These are phyloP conservation scores for Aspergillus sp. DNA, from an alignment of 2,329 filamentous ascomycete genomes.

Conservation along the genomic window DNA sequence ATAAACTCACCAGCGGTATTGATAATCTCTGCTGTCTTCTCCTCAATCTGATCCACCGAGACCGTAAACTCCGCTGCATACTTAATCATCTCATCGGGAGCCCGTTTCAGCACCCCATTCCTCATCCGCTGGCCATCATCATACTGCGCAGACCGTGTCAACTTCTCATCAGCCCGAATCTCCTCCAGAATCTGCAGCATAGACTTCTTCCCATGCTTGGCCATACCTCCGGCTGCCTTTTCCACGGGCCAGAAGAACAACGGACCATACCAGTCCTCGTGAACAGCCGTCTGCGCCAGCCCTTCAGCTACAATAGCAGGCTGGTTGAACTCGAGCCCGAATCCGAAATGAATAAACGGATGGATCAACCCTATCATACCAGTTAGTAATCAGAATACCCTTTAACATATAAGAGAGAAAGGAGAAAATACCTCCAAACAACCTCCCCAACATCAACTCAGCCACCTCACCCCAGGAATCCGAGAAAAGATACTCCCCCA, in stretches of 20 bases:
- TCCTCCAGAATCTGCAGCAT: constrained; percentile 65
- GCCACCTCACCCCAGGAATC: constrained; percentile 58
- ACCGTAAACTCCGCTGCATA: constrained; percentile 63
- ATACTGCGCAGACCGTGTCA: constrained; percentile 57
- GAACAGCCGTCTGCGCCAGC: constrained; percentile 74
- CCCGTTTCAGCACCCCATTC: constrained; percentile 68
- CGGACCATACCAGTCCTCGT: constrained; percentile 57
- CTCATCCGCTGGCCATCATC: constrained; percentile 64
- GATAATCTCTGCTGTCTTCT: constrained; percentile 68
- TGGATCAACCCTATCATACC: constrained; percentile 64
- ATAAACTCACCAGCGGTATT: constrained; percentile 56
- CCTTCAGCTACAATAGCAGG: constrained; percentile 79
- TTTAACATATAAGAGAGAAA: too few relatives aligned
- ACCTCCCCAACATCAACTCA: constrained; percentile 67
- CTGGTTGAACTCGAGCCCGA: constrained; percentile 79
- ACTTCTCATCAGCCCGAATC: constrained; percentile 57
- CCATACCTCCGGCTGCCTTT: constrained; percentile 35
- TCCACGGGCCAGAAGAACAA: constrained; percentile 53
- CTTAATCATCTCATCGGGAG: constrained; percentile 63
- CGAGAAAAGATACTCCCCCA: constrained; percentile 70
- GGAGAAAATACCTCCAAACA: constrained; percentile 62
- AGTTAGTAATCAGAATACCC: neutral
- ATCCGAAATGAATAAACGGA: constrained; percentile 82
- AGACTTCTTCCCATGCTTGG: constrained; percentile 34
- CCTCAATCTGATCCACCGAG: constrained; percentile 57